Percentiles rank a stretch among this genome's conserved stretches.
These are phyloP conservation scores for Rhizopus delemar DNA, from an alignment of 371 early-diverging fungal genomes.

Conservation along the genomic window DNA sequence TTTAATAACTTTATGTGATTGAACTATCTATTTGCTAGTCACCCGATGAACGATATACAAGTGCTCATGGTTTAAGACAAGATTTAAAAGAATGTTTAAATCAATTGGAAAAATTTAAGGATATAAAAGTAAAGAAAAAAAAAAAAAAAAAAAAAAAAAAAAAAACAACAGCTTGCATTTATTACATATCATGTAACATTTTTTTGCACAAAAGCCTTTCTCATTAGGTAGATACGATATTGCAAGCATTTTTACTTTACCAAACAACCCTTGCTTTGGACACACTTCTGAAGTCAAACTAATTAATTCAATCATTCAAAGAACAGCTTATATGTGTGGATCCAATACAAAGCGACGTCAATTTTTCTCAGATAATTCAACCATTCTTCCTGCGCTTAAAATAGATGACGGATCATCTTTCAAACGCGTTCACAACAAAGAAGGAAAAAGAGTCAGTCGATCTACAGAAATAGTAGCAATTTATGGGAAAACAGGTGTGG, in stretches of 20 bases:
- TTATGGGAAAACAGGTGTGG: conserved; percentile 48
- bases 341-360: conserved; percentile 18
- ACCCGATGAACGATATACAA: conserved; percentile 61
- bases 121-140: not conserved
- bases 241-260: conserved; percentile 58
- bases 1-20: not conserved
- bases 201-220: conserved; percentile 25
- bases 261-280: conserved; percentile 53
- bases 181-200: not conserved
- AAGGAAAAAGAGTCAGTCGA: conserved; percentile 21
- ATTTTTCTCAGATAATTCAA: conserved; percentile 1
- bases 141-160: not conserved
- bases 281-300: conserved; percentile 37
- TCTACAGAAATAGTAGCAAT: conserved; percentile 47
- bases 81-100: conserved; percentile 55
- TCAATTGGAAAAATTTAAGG: conserved; percentile 23
- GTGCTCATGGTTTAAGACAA: conserved; percentile 58
- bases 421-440: conserved; percentile 17
- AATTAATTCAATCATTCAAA: conserved; percentile 38
- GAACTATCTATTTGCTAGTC: conserved; percentile 35
- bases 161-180: not conserved
- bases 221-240: conserved; percentile 53
- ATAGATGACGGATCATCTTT: conserved; percentile 15
- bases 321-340: conserved; percentile 40
- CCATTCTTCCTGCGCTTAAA: not conserved